Conservation (phyloP, 2,329 filamentous ascomycete genomes). For the Periglandula ipomoeae region DNA sequence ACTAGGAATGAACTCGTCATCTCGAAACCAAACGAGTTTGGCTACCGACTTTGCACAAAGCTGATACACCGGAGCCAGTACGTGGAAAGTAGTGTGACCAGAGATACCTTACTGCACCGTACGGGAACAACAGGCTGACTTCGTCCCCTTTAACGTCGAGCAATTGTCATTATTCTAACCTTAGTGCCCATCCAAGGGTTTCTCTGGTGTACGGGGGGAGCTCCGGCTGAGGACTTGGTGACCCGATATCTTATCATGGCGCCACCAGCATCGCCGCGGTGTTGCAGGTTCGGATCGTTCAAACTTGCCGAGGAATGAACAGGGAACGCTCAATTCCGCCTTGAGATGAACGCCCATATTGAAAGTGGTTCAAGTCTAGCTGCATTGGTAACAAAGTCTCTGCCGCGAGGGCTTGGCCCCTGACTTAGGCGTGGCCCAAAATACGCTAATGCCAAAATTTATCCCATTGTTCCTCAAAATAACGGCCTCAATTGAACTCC, state of each 20-base stretch:
- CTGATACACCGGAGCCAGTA: background rate
- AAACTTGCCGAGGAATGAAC: too few relatives aligned
- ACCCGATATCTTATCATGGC: background rate
- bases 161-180: too few relatives aligned
- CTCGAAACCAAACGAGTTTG: too few relatives aligned
- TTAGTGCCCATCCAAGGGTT: too few relatives aligned
- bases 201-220: background rate
- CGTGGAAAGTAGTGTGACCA: background rate
- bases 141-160: too few relatives aligned
- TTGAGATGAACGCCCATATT: background rate
- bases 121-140: too few relatives aligned
- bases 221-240: background rate
- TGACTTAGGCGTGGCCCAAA: background rate
- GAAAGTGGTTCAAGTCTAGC: background rate
- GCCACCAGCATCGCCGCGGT: too few relatives aligned
- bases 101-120: too few relatives aligned
- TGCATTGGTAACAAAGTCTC: background rate
- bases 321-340: too few relatives aligned
- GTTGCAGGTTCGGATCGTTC: too few relatives aligned
- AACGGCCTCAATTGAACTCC: too few relatives aligned
- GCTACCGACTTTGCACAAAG: background rate
- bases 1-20: too few relatives aligned
- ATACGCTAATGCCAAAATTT: background rate
- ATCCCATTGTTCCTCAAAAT: background rate
- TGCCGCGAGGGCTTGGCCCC: background rate